A percentile compares a stretch with the other conserved stretches of the same genome.
phyloP scores from a whole-genome alignment of 1,284 basidiomycete genomes.

The Mycosarcoma maydis region DNA sequence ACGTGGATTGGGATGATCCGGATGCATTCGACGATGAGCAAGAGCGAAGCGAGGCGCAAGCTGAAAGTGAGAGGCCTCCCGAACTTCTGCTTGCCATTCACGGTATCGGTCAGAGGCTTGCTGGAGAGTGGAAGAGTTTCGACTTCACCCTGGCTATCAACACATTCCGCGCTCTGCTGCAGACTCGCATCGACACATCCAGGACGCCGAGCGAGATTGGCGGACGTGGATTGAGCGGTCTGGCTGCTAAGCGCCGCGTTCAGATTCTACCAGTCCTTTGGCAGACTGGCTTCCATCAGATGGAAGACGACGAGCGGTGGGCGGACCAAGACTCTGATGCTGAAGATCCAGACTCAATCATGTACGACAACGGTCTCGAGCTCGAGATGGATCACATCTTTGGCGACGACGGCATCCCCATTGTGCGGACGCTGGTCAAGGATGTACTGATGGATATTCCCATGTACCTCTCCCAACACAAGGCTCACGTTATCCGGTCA shows the following conservation, averaged over 20 bases:
- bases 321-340: slow-evolving; percentile 57
- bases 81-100: slow-evolving; percentile 50
- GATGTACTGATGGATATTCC: slow-evolving; percentile 71
- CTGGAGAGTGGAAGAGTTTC: slow-evolving; percentile 54
- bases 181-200: slow-evolving; percentile 44
- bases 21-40: slow-evolving; percentile 48
- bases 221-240: slow-evolving; percentile 39
- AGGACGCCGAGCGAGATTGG: slow-evolving; percentile 52
- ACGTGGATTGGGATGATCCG: slow-evolving; percentile 41
- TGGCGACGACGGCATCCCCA: slow-evolving; percentile 51
- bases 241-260: slow-evolving; percentile 66
- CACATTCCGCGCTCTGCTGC: slow-evolving; percentile 46
- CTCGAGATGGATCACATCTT: slow-evolving; percentile 63
- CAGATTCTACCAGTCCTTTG: slow-evolving; percentile 73
- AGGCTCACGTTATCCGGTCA: slow-evolving; percentile 71
- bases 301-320: slow-evolving; percentile 68
- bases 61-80: slow-evolving; percentile 32
- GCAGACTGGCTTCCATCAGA: slow-evolving; percentile 69
- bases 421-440: slow-evolving; percentile 50
- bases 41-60: slow-evolving; percentile 22
- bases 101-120: slow-evolving; percentile 61
- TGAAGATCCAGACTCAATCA: slow-evolving; percentile 38
- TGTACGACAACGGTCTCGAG: slow-evolving; percentile 66
- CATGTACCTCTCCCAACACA: slow-evolving; percentile 69
- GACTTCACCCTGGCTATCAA: slow-evolving; percentile 52